These are phyloP conservation scores for Rusavskia elegans DNA, from an alignment of 495 filamentous ascomycete genomes.

Conservation along the genomic window DNA sequence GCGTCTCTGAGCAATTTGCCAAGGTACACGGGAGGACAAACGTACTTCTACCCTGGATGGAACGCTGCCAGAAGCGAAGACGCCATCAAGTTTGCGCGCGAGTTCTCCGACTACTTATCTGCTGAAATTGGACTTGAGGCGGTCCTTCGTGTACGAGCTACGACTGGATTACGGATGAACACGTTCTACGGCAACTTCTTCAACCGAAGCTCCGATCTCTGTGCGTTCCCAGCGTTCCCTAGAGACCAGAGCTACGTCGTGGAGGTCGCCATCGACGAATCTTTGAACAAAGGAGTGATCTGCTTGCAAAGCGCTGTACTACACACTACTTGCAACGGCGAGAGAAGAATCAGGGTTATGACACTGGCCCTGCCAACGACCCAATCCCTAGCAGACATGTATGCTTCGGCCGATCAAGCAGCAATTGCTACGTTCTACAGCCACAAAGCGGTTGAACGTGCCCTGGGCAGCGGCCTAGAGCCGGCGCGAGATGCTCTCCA, in stretches of 20 bases:
- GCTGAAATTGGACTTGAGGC: conserved; percentile 93
- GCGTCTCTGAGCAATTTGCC: conserved; percentile 89
- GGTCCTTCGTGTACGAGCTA: conserved; percentile 86
- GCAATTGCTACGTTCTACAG: conserved; percentile 89
- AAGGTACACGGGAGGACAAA: conserved; percentile 92
- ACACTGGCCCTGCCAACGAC: conserved; percentile 89
- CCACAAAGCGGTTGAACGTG: conserved; percentile 92
- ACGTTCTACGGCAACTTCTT: conserved; percentile 99
- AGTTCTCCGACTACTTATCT: conserved; percentile 92
- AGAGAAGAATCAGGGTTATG: conserved; percentile 85
- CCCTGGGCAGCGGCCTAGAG: conserved; percentile 72
- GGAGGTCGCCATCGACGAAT: conserved; percentile 95
- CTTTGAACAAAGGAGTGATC: conserved; percentile 77
- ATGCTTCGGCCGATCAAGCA: conserved; percentile 85
- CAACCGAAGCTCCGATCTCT: conserved; percentile 91
- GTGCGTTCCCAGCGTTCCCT: conserved; percentile 94
- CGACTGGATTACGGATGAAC: conserved; percentile 88
- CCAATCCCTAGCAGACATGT: conserved; percentile 73
- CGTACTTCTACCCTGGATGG: conserved; percentile 97
- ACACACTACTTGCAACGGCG: conserved; percentile 95
- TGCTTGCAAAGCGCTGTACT: conserved; percentile 94
- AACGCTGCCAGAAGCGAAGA: conserved; percentile 86
- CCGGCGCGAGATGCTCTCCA: conserved; percentile 81
- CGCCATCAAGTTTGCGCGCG: conserved; percentile 89
- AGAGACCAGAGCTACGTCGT: conserved; percentile 97